Evolutionary conservation across 2,329 filamentous ascomycete genomes (phyloP).

Genomic region (Fusarium agapanthi): DNA sequence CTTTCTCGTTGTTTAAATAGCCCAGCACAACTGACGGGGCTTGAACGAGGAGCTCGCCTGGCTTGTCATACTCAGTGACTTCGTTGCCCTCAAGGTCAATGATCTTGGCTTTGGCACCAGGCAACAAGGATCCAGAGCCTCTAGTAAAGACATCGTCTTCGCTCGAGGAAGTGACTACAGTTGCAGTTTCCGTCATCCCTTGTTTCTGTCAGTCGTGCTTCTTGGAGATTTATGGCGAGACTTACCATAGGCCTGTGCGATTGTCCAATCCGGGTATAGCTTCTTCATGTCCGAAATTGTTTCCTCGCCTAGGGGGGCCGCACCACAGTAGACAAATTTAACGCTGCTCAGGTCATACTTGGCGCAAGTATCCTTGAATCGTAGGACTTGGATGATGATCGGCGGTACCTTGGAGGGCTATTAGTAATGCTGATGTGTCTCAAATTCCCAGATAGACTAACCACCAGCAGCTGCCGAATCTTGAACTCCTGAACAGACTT

Average conservation of each 20-base stretch:
- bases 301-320: slow-evolving; percentile 77
- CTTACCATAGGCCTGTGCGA: slow-evolving; percentile 77
- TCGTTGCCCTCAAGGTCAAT: slow-evolving; percentile 73
- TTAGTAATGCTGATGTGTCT: rapidly evolving
- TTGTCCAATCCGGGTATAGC: slow-evolving; percentile 69
- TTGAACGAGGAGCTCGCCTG: slow-evolving; percentile 85
- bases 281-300: slow-evolving; percentile 69
- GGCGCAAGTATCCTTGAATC: background rate
- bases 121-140: slow-evolving; percentile 73
- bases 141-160: slow-evolving; percentile 71
- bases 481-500: slow-evolving; percentile 3
- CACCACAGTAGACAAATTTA: slow-evolving; percentile 44
- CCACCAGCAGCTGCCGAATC: slow-evolving; percentile 25
- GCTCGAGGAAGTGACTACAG: slow-evolving; percentile 47
- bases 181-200: slow-evolving; percentile 47
- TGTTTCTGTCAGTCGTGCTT: slow-evolving; percentile 45
- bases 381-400: slow-evolving; percentile 15
- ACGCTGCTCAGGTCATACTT: slow-evolving; percentile 29
- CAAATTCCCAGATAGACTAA: rapidly evolving
- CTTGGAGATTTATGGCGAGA: slow-evolving; percentile 50
- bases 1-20: slow-evolving; percentile 86
- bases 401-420: background rate
- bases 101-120: slow-evolving; percentile 69
- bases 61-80: slow-evolving; percentile 72
- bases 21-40: slow-evolving; percentile 80